Evolutionary conservation across 1,139 yeast genomes (phyloP), one percentile per base, ranked within the genome.

Genomic region (Pichiaceae sp.): DNA sequence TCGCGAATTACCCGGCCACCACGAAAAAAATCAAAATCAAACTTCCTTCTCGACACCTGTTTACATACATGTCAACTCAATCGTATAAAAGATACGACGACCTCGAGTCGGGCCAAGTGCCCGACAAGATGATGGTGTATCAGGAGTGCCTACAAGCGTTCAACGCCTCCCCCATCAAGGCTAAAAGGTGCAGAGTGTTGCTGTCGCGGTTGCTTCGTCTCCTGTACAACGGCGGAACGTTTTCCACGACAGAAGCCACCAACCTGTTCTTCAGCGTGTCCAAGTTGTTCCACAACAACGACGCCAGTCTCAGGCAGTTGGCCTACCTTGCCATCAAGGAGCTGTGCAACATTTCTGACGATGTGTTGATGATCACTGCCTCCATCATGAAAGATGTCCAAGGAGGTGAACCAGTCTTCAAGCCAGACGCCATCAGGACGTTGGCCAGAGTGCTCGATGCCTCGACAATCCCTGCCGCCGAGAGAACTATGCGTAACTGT

Each of bases 311-410:
- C 57, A 80, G 98, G 60, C 99, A 91, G 63, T 74, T 85, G 69
- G 96, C 89, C 24, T 91, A 91, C 56, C 69, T 91, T 58, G 89
- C 96, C 16, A 87, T 89, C 59, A 91, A 91, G 64, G 97, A 89
- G 59, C 72, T 91, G 45, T 75, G 91, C 32, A 64, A 79, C 15
- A 75, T 83, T 40, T 86, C 96, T 15, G 87, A 86, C 51, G 96
- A 91, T 62, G 86, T 86, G 38, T 75, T 91, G 61, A 93, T 91
- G 97, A 96, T 91, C 25, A 91, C 98, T 24, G 85, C 96, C 6
- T 85, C 96, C 17, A 89, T 91, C 54, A 93, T 91, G 96, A 89
- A 89, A 65, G 98, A 91, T 63, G 85, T 91, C 42, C 96, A 93
- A 63, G 79, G 81, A 42, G 89, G 89, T 46, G 95, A 86, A 45